Conservation (phyloP, 352 stramenopile species). For the Albugo candida region DNA sequence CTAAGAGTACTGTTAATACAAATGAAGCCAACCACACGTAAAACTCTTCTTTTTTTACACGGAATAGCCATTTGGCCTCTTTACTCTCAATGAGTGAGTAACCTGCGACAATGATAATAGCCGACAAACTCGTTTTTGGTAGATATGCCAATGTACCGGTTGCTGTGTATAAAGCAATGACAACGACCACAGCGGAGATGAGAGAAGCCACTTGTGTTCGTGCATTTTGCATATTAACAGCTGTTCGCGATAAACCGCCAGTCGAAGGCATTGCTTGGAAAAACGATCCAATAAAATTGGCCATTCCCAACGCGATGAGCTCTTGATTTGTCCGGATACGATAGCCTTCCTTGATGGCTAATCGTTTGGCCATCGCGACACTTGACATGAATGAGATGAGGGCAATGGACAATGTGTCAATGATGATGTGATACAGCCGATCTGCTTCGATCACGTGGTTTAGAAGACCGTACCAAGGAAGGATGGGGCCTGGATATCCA, state of each 20-base stretch:
- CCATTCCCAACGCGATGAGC: constrained; percentile 68
- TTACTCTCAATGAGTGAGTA: constrained; percentile 72
- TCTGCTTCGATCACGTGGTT: constrained; percentile 23
- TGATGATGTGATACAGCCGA: constrained; percentile 31
- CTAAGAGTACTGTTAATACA: constrained; percentile 23
- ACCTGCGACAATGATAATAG: constrained; percentile 82
- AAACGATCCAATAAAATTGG: constrained; percentile 71
- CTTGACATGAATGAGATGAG: constrained; percentile 84
- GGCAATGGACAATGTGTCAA: constrained; percentile 49
- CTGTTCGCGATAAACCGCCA: constrained; percentile 75
- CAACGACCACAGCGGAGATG: constrained; percentile 66
- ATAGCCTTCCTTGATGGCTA: constrained; percentile 63
- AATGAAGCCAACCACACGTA: constrained; percentile 38
- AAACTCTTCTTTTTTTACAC: constrained; percentile 38
- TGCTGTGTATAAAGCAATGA: constrained; percentile 64
- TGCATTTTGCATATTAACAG: constrained; percentile 80
- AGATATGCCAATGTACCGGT: constrained; percentile 69
- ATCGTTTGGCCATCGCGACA: constrained; percentile 72
- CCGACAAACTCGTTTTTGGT: constrained; percentile 60
- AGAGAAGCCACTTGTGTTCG: constrained; percentile 67
- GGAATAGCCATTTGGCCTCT: constrained; percentile 68
- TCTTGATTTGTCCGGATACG: constrained; percentile 59
- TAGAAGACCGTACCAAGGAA: constrained; percentile 32
- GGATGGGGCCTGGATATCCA: constrained; percentile 30
- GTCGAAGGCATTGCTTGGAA: constrained; percentile 75